Conservation (phyloP, 2,329 filamentous ascomycete species). For the Trichophyton verrucosum region DNA sequence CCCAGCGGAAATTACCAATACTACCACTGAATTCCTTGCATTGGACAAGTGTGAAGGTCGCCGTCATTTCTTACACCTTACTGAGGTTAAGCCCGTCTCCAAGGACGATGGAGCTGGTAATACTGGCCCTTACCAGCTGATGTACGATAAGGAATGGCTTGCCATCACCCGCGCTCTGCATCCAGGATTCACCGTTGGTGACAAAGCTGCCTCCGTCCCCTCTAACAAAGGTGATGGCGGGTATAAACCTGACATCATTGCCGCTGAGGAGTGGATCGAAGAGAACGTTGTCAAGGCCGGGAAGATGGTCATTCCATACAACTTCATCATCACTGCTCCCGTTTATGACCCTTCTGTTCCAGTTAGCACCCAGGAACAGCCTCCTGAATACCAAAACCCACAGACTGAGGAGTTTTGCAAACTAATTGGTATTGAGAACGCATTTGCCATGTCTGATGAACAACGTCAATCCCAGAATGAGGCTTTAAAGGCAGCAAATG, state of each 20-base stretch:
- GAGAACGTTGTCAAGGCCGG: slow-evolving; percentile 54
- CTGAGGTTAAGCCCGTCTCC: slow-evolving; percentile 46
- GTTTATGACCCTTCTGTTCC: slow-evolving; percentile 49
- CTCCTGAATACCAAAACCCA: slow-evolving; percentile 71
- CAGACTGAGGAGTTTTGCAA: slow-evolving; percentile 76
- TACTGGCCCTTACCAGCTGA: slow-evolving; percentile 46
- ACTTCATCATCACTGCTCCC: slow-evolving; percentile 67
- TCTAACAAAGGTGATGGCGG: slow-evolving; percentile 54
- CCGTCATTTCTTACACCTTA: slow-evolving; percentile 62
- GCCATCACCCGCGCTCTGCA: slow-evolving; percentile 80
- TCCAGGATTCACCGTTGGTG: slow-evolving; percentile 50
- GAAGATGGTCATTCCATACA: slow-evolving; percentile 58
- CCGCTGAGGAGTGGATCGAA: slow-evolving; percentile 67
- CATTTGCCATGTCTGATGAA: slow-evolving; percentile 59
- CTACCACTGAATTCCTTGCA: slow-evolving; percentile 68
- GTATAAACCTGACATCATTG: slow-evolving; percentile 56
- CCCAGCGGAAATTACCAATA: slow-evolving; percentile 64
- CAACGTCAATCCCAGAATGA: slow-evolving; percentile 44
- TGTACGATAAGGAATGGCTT: slow-evolving; percentile 91
- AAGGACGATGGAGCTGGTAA: slow-evolving; percentile 11
- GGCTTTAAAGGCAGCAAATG: slow-evolving; percentile 11
- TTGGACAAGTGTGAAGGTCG: slow-evolving; percentile 75
- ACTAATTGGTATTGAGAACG: slow-evolving; percentile 62
- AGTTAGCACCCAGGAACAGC: slow-evolving; percentile 49
- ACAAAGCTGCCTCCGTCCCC: slow-evolving; percentile 42